Evolutionary conservation across 73 alveolate genomes (phyloP).

Genomic region (Uronychia binucleata): DNA sequence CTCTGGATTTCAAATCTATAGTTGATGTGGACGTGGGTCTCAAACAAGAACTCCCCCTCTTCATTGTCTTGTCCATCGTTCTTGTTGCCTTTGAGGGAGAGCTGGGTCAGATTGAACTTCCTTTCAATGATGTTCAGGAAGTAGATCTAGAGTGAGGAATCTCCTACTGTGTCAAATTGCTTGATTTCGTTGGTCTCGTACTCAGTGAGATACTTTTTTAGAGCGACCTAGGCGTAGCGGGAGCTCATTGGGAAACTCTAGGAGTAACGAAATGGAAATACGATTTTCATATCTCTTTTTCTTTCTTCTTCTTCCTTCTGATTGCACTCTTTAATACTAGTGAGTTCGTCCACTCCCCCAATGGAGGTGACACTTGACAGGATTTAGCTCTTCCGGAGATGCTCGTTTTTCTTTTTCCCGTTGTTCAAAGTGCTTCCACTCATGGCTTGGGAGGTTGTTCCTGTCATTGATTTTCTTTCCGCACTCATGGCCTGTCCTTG

Average conservation of each 20-base stretch:
- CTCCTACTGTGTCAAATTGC: background rate
- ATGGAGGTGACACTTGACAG: background rate
- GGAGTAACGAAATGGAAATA: too few relatives aligned
- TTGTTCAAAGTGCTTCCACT: background rate
- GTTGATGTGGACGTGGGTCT: background rate
- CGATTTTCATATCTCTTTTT: background rate
- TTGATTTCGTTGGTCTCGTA: background rate
- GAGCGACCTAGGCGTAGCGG: background rate
- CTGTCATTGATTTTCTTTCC: background rate
- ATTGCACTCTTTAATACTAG: background rate
- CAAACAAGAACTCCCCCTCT: background rate
- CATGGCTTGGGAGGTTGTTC: background rate
- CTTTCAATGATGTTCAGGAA: background rate
- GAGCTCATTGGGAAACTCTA: background rate
- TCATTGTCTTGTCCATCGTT: background rate
- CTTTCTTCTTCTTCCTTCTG: background rate
- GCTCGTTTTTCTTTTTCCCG: background rate
- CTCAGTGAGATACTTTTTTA: background rate
- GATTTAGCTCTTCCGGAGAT: background rate
- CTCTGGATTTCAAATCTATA: background rate
- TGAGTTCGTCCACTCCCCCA: background rate
- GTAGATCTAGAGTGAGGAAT: background rate
- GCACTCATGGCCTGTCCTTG: background rate
- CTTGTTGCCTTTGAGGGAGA: background rate
- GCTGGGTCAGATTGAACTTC: background rate